phyloP scores from a whole-genome alignment of 2,329 filamentous ascomycete genomes.

The Achaetomium macrosporum region DNA sequence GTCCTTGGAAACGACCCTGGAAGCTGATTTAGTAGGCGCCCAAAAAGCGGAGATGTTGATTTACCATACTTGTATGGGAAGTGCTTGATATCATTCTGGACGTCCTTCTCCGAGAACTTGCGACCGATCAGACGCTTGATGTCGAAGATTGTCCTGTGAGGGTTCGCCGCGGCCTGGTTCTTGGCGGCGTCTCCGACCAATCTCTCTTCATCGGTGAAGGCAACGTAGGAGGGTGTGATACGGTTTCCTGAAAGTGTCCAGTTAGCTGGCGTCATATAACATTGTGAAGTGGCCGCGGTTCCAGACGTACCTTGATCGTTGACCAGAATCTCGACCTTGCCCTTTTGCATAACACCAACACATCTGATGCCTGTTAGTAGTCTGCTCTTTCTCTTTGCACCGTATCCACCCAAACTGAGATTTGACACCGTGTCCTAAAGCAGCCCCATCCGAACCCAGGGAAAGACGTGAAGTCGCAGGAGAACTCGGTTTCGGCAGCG shows the following conservation, averaged over 20 bases:
- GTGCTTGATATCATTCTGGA: conserved; percentile 93
- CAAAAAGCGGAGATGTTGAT: not conserved
- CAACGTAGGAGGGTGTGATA: conserved; percentile 92
- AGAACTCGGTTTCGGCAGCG: not conserved
- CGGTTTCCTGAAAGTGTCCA: conserved; percentile 59
- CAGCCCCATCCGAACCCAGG: not conserved
- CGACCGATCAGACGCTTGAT: conserved; percentile 85
- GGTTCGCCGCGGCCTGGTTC: conserved; percentile 85
- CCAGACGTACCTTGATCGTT: conserved; percentile 65
- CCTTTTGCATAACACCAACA: conserved; percentile 93
- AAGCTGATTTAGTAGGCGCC: conserved; percentile 7
- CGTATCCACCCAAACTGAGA: not conserved
- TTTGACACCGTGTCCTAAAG: conserved; percentile 16
- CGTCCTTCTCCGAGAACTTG: conserved; percentile 76
- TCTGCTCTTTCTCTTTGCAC: not conserved
- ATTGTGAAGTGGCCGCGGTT: not conserved
- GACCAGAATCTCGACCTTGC: conserved; percentile 90
- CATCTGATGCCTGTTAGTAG: conserved; percentile 42
- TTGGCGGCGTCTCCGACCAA: conserved; percentile 96
- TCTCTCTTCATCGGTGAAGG: conserved; percentile 94
- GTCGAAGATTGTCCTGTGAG: conserved; percentile 69
- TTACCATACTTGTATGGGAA: conserved; percentile 73
- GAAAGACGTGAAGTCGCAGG: not conserved
- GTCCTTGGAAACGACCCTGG: conserved; percentile 69
- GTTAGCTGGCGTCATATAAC: conserved; percentile 7